phyloP scores from a whole-genome alignment of 768 basidiomycete genomes.

The Boletus rufocinnamomeus region DNA sequence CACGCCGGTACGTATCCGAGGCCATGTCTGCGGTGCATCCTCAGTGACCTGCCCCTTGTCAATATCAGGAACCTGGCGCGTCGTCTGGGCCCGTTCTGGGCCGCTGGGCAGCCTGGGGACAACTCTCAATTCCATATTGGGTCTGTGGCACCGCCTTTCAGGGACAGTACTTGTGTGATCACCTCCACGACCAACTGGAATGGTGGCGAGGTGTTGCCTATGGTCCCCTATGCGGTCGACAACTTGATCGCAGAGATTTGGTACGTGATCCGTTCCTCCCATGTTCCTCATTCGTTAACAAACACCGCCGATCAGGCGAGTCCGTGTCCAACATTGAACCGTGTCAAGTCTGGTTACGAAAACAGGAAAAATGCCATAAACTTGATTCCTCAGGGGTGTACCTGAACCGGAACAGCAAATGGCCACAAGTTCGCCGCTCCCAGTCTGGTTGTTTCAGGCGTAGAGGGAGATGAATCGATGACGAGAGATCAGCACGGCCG shows the following conservation, averaged over 20 bases:
- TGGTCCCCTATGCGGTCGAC: neutral
- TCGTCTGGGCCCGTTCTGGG: too few relatives aligned
- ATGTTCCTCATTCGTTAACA: slow-evolving; percentile 6
- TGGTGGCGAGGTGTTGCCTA: slow-evolving; percentile 23
- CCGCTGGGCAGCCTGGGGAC: too few relatives aligned
- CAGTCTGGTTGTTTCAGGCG: slow-evolving; percentile 39
- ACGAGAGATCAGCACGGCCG: neutral
- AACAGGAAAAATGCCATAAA: slow-evolving; percentile 47
- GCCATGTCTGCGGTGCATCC: too few relatives aligned
- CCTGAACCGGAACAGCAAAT: slow-evolving; percentile 62
- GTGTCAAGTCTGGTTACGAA: neutral
- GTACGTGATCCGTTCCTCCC: slow-evolving; percentile 38
- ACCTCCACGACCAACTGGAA: too few relatives aligned
- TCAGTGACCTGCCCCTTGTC: too few relatives aligned
- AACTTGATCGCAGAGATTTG: slow-evolving; percentile 79
- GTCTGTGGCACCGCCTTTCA: slow-evolving; percentile 47
- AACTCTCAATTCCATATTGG: slow-evolving; percentile 34
- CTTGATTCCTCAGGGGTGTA: slow-evolving; percentile 68
- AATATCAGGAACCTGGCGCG: too few relatives aligned
- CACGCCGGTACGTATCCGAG: slow-evolving; percentile 13
- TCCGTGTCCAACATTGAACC: slow-evolving; percentile 40
- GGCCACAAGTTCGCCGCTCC: slow-evolving; percentile 62
- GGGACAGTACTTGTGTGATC: too few relatives aligned
- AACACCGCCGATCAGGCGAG: slow-evolving; percentile 44
- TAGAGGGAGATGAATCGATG: too few relatives aligned